phyloP scores from a whole-genome alignment of 2,329 filamentous ascomycete genomes.

The Fusarium veterinarium region DNA sequence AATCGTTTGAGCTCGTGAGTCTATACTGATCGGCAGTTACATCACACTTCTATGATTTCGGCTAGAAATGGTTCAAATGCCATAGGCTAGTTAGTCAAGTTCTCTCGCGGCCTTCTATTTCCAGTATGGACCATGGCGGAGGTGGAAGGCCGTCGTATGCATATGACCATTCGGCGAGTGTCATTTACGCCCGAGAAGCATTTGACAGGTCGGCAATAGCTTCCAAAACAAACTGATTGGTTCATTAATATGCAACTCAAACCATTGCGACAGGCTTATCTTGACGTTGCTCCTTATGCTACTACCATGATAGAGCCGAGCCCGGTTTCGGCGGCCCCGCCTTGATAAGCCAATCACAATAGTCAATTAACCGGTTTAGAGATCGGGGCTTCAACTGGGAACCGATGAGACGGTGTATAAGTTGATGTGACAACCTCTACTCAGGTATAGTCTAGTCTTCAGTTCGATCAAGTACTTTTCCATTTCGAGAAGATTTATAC shows the following conservation, averaged over 20 bases:
- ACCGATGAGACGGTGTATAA: constrained; percentile 17
- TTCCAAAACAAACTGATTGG: constrained; percentile 5
- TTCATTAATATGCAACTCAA: not conserved
- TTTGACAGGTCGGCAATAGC: not conserved
- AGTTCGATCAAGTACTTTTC: not conserved
- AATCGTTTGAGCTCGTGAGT: not conserved
- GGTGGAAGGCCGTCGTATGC: constrained; percentile 16
- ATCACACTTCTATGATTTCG: not conserved
- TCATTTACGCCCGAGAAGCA: constrained; percentile 24
- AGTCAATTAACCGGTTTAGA: not conserved
- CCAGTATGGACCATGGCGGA: constrained; percentile 9
- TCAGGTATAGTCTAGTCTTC: not conserved
- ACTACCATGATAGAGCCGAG: not conserved
- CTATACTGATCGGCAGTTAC: not conserved
- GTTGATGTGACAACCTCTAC: constrained; percentile 14
- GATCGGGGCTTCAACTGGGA: constrained; percentile 32
- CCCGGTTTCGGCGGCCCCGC: constrained; percentile 22
- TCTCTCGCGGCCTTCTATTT: constrained; percentile 31
- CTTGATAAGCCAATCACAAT: constrained; percentile 19
- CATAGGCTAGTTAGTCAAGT: not conserved
- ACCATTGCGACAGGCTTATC: constrained; percentile 10
- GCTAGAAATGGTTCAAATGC: not conserved
- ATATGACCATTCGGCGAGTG: constrained; percentile 15
- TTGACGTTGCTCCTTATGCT: not conserved
- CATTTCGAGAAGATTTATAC: not conserved